These are phyloP conservation scores for Bipolaris victoriae DNA, from an alignment of 2,329 filamentous ascomycete species.

Conservation along the genomic window DNA sequence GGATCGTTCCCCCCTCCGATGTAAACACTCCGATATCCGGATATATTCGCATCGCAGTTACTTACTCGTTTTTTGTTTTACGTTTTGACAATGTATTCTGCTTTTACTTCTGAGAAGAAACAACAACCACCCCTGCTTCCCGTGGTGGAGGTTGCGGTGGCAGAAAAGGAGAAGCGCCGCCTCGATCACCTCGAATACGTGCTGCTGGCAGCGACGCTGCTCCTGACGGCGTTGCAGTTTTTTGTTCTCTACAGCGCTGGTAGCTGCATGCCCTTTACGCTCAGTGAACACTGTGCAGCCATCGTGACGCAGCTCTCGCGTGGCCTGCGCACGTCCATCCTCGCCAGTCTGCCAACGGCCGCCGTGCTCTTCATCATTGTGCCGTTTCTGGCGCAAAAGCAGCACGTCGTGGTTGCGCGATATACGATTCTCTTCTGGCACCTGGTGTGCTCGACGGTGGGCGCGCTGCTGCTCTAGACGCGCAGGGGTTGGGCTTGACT, in stretches of 20 bases:
- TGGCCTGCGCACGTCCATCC: constrained; percentile 28
- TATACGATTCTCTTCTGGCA: constrained; percentile 34
- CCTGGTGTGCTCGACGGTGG: constrained; percentile 28
- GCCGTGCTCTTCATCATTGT: constrained; percentile 29
- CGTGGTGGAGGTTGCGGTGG: neutral
- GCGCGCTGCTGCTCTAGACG: constrained; percentile 24
- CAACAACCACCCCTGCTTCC: constrained; percentile 13
- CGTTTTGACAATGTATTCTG: constrained; percentile 4
- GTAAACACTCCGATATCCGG: no score
- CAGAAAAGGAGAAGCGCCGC: constrained; percentile 1
- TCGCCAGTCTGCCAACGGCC: constrained; percentile 28
- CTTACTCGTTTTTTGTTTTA: no score
- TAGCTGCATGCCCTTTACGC: constrained; percentile 4
- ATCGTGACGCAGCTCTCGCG: constrained; percentile 22
- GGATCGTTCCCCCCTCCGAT: neutral
- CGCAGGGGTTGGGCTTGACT: constrained; percentile 12
- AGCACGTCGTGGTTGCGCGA: constrained; percentile 22
- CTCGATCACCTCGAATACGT: constrained; percentile 11
- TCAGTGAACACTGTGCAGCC: constrained; percentile 7
- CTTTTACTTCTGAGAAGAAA: constrained; percentile 7
- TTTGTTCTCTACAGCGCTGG: constrained; percentile 25
- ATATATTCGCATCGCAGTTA: no score
- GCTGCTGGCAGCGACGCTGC: constrained; percentile 9
- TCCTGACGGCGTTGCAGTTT: constrained; percentile 22
- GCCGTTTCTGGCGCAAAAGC: constrained; percentile 25